These are phyloP conservation scores for Pulveroboletus ravenelii DNA, from an alignment of 768 basidiomycete species.

Conservation along the genomic window DNA sequence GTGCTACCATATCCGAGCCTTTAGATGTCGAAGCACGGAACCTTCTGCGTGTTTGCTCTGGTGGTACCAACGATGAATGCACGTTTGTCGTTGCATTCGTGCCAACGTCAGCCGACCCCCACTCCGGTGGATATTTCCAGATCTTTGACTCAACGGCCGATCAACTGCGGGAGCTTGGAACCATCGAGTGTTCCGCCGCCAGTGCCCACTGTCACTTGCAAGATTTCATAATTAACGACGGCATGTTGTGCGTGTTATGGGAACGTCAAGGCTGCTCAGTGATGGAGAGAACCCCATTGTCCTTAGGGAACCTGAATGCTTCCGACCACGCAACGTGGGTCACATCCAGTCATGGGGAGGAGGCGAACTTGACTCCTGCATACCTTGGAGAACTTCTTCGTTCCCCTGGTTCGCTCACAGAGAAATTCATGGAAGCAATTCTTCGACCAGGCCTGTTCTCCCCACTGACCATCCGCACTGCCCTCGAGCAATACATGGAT, in stretches of 20 bases:
- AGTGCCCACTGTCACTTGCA: conserved; percentile 71
- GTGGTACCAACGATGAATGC: conserved; percentile 42
- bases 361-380: conserved; percentile 76
- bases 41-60: conserved; percentile 60
- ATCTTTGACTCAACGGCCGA: conserved; percentile 55
- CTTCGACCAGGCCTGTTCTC: conserved; percentile 90
- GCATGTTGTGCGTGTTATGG: conserved; percentile 68
- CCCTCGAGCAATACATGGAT: conserved; percentile 78
- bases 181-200: conserved; percentile 53
- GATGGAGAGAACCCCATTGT: conserved; percentile 53
- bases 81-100: conserved; percentile 69
- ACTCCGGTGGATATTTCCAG: conserved; percentile 78
- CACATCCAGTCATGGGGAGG: conserved; percentile 55
- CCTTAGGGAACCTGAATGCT: conserved; percentile 32
- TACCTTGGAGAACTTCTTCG: conserved; percentile 82
- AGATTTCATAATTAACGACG: conserved; percentile 61
- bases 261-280: conserved; percentile 74
- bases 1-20: conserved; percentile 38
- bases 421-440: conserved; percentile 76
- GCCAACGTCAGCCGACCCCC: conserved; percentile 57
- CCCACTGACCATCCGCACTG: conserved; percentile 69
- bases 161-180: conserved; percentile 52
- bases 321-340: conserved; percentile 43
- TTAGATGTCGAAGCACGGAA: conserved; percentile 60
- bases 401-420: conserved; percentile 63